Evolutionary conservation across 306 rosid species (phyloP), one percentile per base, ranked within the genome.

Genomic region (Trifolium subterraneum): DNA sequence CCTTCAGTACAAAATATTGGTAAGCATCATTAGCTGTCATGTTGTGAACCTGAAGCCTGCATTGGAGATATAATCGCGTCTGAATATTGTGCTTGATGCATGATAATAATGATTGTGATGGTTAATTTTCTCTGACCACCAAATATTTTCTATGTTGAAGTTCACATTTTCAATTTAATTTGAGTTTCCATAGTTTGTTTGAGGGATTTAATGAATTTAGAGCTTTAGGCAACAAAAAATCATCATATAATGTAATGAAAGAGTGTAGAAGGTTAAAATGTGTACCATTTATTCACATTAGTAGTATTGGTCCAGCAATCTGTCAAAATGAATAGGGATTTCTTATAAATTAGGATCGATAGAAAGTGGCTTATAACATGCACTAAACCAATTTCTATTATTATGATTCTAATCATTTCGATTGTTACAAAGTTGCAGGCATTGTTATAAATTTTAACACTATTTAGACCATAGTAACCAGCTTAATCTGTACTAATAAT

Each of bases 231-330:
- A 58, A 68, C 31, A 59, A 36, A 74, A 59, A 16, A 11, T 7
- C 52, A 29, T 62, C 51, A 19, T 25, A 59, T 29, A 62, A 68
- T 64, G 31, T 35, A 73, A 76, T 20, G 69, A 71, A 55, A 9
- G 60, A 56, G 38, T 44, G 66, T 63, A 71, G 41, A 44, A 74
- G 58, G 62, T 72, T 60, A 27, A 64, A 67, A 52, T 36, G 12
- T 36, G 77, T 90, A 91, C 98, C 99, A 94, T 76, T 87, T 71
- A 12, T 79, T 80, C 73, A 94, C 89, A 54, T 81, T 87, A 27
- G 80, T 72, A 69, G 91, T 87, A 69, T 81, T 73, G 72, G 27
- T 86, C 99, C 99, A 94, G 91, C 99, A 94, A 85, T 44, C 98
- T 94, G 97, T 80, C 86, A 91, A 82, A 82, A 70, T 20, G 75